phyloP scores from a whole-genome alignment of 768 basidiomycete species.

The Amanita muscaria region DNA sequence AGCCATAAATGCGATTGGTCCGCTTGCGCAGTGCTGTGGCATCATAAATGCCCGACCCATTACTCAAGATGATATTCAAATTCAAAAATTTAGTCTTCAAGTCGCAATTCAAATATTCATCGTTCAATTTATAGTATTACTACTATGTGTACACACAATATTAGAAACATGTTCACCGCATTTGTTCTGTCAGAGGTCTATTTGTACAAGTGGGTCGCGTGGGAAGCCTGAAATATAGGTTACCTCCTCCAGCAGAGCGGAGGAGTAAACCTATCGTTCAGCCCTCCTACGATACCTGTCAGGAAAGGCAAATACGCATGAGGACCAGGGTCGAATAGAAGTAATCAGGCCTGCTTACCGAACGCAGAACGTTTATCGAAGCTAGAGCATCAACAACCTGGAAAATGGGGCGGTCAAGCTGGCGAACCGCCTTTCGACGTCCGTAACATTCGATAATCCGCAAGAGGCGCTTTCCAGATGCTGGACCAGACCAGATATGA shows the following conservation, averaged over 20 bases:
- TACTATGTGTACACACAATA: too few species aligned
- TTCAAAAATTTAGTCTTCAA: too few species aligned
- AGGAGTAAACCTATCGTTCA: background rate
- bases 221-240: background rate
- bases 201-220: background rate
- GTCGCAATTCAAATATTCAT: too few species aligned
- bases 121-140: too few species aligned
- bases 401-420: conserved; percentile 22
- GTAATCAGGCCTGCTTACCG: too few species aligned
- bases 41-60: too few species aligned
- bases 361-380: too few species aligned
- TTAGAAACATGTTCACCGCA: too few species aligned
- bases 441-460: conserved; percentile 23
- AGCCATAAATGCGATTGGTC: too few species aligned
- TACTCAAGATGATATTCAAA: too few species aligned
- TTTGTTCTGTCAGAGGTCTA: too few species aligned
- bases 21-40: too few species aligned
- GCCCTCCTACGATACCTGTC: background rate
- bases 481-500: conserved; percentile 33
- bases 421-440: conserved; percentile 21
- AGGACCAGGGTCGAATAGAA: background rate
- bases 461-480: conserved; percentile 36
- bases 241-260: background rate
- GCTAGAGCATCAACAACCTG: background rate
- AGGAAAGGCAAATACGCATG: background rate